phyloP scores from a whole-genome alignment of 2,329 filamentous ascomycete genomes.

The Ilyonectria robusta region DNA sequence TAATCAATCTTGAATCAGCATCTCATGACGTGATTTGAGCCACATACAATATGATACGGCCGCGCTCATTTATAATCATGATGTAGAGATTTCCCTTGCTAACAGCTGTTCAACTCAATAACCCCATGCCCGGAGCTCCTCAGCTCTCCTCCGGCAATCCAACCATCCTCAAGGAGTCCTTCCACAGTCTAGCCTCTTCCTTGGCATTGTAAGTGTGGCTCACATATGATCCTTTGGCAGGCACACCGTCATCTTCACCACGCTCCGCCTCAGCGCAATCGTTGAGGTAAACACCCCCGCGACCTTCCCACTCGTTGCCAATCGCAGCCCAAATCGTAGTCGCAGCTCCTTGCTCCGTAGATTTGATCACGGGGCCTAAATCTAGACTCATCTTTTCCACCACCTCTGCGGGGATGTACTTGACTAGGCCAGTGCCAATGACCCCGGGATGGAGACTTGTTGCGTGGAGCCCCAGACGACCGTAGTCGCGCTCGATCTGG shows the following conservation, averaged over 20 bases:
- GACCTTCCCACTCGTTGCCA: slow-evolving; percentile 31
- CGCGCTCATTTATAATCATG: too few relatives aligned
- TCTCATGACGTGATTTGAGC: too few relatives aligned
- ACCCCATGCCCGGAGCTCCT: not conserved
- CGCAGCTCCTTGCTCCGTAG: slow-evolving; percentile 27
- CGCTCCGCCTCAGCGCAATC: slow-evolving; percentile 19
- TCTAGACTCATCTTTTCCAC: not conserved
- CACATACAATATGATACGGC: too few relatives aligned
- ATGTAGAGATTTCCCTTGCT: too few relatives aligned
- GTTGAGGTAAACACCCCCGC: slow-evolving; percentile 27
- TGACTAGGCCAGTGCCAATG: slow-evolving; percentile 18
- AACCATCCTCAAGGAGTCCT: slow-evolving; percentile 25
- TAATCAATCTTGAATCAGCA: too few relatives aligned
- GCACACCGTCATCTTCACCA: slow-evolving; percentile 9
- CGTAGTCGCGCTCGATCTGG: slow-evolving; percentile 37
- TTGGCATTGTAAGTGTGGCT: slow-evolving; percentile 26
- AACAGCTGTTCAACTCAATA: not conserved
- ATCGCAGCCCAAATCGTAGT: slow-evolving; percentile 25
- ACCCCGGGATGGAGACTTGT: slow-evolving; percentile 37
- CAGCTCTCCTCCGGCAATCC: slow-evolving; percentile 7
- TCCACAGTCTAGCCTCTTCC: slow-evolving; percentile 27
- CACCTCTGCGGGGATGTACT: slow-evolving; percentile 3
- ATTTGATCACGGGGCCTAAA: not conserved
- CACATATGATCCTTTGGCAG: slow-evolving; percentile 17
- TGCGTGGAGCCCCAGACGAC: slow-evolving; percentile 20